Conservation (phyloP, 331 rosid species). For the Dryas integrifolia region DNA sequence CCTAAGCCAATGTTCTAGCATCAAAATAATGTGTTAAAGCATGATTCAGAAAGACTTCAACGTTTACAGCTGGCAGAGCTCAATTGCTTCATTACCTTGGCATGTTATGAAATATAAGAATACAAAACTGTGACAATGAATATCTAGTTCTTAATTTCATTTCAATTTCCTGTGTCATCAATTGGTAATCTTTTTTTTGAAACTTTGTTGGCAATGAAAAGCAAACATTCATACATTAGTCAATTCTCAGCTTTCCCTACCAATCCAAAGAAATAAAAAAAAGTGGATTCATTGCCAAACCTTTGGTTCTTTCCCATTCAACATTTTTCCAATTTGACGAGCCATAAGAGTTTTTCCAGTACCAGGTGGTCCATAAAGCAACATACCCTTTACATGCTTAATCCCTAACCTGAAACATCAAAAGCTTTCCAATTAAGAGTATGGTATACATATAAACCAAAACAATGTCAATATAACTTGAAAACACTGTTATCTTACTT, state of each 20-base stretch:
- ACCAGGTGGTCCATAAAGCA: conserved; percentile 98
- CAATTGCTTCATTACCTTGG: neutral
- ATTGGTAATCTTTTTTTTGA: neutral
- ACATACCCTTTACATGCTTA: conserved; percentile 98
- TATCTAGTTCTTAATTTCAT: neutral
- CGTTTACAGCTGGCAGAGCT: neutral
- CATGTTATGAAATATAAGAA: neutral
- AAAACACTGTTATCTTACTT: conserved; percentile 53
- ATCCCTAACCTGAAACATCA: conserved; percentile 79
- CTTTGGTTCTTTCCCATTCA: conserved; percentile 98
- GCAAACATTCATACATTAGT: neutral
- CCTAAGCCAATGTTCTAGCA: conserved; percentile 4
- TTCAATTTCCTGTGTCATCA: neutral
- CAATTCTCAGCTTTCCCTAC: neutral
- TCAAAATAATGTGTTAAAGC: conserved; percentile 2
- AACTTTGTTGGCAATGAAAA: neutral
- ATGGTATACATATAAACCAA: conserved; percentile 21
- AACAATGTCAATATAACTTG: conserved; percentile 4
- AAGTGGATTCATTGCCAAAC: conserved; percentile 43
- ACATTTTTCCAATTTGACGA: conserved; percentile 94
- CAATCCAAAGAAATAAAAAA: neutral
- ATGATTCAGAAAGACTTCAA: conserved; percentile 9
- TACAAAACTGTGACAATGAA: neutral
- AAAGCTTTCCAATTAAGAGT: conserved; percentile 34
- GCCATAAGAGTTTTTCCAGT: conserved; percentile 99